phyloP scores from a whole-genome alignment of 805 yeast genomes.

The Dipodascus albidus region DNA sequence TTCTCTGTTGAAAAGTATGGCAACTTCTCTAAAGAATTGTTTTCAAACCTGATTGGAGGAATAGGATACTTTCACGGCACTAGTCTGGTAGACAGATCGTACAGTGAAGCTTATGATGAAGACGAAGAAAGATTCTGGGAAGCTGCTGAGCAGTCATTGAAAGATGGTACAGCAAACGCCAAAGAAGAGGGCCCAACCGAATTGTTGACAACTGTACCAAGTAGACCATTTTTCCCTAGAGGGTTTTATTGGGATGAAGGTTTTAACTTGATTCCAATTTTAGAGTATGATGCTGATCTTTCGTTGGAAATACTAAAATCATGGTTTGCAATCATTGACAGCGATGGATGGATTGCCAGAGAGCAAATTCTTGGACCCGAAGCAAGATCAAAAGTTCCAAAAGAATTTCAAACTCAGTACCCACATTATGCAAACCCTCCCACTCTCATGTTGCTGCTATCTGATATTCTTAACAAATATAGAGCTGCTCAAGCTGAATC shows the following conservation, averaged over 20 bases:
- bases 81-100: slow-evolving; percentile 64
- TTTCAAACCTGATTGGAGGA: slow-evolving; percentile 84
- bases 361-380: slow-evolving; percentile 91
- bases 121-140: slow-evolving; percentile 40
- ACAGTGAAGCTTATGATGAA: slow-evolving; percentile 57
- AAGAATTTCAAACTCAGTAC: slow-evolving; percentile 71
- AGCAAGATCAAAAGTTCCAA: slow-evolving; percentile 79
- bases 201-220: slow-evolving; percentile 76
- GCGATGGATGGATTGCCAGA: slow-evolving; percentile 93
- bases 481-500: neutral
- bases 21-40: slow-evolving; percentile 60
- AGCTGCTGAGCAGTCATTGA: slow-evolving; percentile 11
- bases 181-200: slow-evolving; percentile 65
- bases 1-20: slow-evolving; percentile 31
- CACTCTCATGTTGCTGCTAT: slow-evolving; percentile 54
- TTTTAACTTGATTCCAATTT: slow-evolving; percentile 73
- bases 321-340: slow-evolving; percentile 81
- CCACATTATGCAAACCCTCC: slow-evolving; percentile 94
- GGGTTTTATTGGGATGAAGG: slow-evolving; percentile 99
- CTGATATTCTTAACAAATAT: slow-evolving; percentile 38
- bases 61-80: slow-evolving; percentile 81
- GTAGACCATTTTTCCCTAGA: slow-evolving; percentile 88
- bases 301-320: slow-evolving; percentile 70
- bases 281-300: slow-evolving; percentile 74
- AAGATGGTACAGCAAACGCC: slow-evolving; percentile 26